Base-by-base conservation (phyloP, 768 basidiomycete species). In the Hortiboletus flavorubellus region DNA sequence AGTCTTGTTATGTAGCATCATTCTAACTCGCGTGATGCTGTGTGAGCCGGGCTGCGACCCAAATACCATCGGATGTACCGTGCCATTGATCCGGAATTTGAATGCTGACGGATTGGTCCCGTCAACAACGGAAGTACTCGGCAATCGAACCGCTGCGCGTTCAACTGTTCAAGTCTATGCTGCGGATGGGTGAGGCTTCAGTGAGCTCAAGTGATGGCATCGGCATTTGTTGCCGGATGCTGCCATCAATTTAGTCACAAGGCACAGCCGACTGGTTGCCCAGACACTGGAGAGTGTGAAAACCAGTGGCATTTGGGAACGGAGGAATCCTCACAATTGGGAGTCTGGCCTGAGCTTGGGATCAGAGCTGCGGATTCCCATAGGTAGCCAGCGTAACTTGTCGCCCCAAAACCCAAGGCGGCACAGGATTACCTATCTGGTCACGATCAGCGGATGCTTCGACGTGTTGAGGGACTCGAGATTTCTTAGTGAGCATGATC, bases 81-180 rank as follows among this genome's bases (percentile, higher is more conserved):
- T 58, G 61, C 56, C 56, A 57, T 66, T 73, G 70, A 73, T 72
- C 70, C 70, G 71, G 55, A 41, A 58, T 58, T 57, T 51, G 60
- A 64, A 61, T 58, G 56, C 58, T 67, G 56, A 54, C 55, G 48
- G 47, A 56, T 46, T 40, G 31, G 49, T 38, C 30, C 69, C 69
- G 71, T 47, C 55, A 41, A 58, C 54, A 42, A 51, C 71, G 71
- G 70, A 61, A 59, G 38, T 51, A 52, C 38, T 66, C 63, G 65
- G 65, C 63, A 59, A 55, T 53, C 29, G 37, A 58, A 44, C 46
- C 44, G 50, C 41, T 35, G 47, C 38, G 46, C 51, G 30, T 34
- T 49, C 29, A 7, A 43, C 43, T 23, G 57, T 51, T 46, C 51
- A 44, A 55, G 53, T 50, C 55, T 58, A 45, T 59, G 47, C 68